Conservation (phyloP, 2,329 filamentous ascomycete species). For the Bipolaris cookei region DNA sequence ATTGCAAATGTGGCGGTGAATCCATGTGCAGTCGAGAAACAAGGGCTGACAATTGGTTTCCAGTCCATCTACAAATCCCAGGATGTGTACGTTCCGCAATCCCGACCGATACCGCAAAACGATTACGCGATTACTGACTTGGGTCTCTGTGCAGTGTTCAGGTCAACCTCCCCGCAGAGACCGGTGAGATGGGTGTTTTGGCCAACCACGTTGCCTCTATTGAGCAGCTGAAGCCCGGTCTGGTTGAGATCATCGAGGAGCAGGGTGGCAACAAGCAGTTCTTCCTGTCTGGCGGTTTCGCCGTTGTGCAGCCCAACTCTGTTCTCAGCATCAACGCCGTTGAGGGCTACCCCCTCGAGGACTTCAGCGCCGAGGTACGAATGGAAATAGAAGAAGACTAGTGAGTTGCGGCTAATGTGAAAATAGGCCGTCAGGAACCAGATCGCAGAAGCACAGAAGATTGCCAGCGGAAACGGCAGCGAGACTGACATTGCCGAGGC, state of each 20-base stretch:
- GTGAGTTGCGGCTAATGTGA: conserved; percentile 20
- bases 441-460: conserved; percentile 94
- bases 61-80: conserved; percentile 73
- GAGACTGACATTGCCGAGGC: conserved; percentile 98
- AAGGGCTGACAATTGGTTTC: conserved; percentile 34
- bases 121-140: conserved; percentile 41
- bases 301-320: conserved; percentile 94
- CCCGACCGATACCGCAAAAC: conserved; percentile 33
- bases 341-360: conserved; percentile 91
- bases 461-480: conserved; percentile 85
- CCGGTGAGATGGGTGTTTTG: conserved; percentile 98
- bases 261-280: conserved; percentile 89
- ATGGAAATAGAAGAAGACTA: background rate
- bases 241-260: conserved; percentile 96
- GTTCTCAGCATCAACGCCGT: conserved; percentile 97
- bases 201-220: conserved; percentile 99
- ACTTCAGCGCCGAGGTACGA: conserved; percentile 83
- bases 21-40: background rate
- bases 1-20: conserved; percentile 6
- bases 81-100: conserved; percentile 67
- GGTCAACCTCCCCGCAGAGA: conserved; percentile 98
- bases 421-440: conserved; percentile 77
- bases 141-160: conserved; percentile 70
- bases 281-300: conserved; percentile 98
- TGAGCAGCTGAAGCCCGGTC: conserved; percentile 96